phyloP scores from a whole-genome alignment of 2,329 filamentous ascomycete species.

The Fusarium circinatum region DNA sequence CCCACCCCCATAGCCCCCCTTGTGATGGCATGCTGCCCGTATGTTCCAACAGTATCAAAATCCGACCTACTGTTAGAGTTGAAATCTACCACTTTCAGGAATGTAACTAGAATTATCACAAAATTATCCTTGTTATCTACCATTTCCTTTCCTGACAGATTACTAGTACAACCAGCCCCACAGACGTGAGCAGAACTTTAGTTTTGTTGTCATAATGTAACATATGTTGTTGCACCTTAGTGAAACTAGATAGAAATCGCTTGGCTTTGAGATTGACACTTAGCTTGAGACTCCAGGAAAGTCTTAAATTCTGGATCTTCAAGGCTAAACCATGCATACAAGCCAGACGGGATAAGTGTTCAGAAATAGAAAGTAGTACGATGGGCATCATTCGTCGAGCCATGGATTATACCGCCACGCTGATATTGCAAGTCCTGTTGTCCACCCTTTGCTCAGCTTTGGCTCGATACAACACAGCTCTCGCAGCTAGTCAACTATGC shows the following conservation, averaged over 20 bases:
- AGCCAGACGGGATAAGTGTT: background rate
- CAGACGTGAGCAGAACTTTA: no score
- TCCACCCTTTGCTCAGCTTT: background rate
- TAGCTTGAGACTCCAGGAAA: background rate
- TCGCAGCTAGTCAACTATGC: background rate
- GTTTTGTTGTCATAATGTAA: background rate
- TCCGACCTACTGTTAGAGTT: background rate
- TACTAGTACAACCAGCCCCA: background rate
- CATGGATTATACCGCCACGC: background rate
- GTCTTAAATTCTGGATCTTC: background rate
- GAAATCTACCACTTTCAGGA: no score
- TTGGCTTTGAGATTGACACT: no score
- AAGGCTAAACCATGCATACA: no score
- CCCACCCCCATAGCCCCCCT: background rate
- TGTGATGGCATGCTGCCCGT: background rate
- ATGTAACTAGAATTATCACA: background rate
- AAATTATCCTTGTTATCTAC: background rate
- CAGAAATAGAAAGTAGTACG: background rate
- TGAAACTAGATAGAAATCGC: background rate
- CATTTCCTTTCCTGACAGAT: background rate
- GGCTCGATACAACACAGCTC: background rate
- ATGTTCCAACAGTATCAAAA: no score
- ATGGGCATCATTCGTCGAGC: background rate
- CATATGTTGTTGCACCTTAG: background rate
- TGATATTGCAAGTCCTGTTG: background rate